A percentile compares a stretch with the other conserved stretches of the same genome.
These are phyloP conservation scores for Rauvolfia tetraphylla DNA, from an alignment of 257 asterid species.

Conservation along the genomic window DNA sequence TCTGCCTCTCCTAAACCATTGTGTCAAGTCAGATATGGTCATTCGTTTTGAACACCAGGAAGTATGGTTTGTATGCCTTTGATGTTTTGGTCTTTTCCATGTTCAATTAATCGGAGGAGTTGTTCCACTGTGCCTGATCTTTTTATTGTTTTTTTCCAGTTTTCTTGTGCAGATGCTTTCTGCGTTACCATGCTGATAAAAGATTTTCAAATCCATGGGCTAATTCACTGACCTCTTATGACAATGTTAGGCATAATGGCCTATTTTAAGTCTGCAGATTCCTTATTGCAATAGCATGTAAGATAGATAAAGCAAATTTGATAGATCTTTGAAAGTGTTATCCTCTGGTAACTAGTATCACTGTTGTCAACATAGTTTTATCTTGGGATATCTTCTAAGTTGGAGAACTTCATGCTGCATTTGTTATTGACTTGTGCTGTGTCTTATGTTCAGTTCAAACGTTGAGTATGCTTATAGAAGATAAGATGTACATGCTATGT, in stretches of 20 bases:
- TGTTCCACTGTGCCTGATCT: neutral
- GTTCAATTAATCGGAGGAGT: neutral
- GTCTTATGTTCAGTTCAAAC: neutral
- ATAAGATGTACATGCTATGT: neutral
- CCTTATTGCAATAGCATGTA: neutral
- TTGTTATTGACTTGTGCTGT: neutral
- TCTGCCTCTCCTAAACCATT: neutral
- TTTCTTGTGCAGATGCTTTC: neutral
- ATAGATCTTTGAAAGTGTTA: neutral
- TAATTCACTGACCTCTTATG: neutral
- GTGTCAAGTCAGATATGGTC: neutral
- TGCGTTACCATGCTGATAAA: neutral
- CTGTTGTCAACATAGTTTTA: neutral
- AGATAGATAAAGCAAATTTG: neutral
- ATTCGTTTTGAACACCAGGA: neutral
- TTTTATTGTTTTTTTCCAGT: neutral
- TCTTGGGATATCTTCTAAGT: neutral
- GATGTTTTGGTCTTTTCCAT: neutral
- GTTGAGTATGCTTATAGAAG: neutral
- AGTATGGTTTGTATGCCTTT: neutral
- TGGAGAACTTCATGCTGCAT: neutral
- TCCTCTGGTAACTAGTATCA: neutral
- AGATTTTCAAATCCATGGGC: neutral
- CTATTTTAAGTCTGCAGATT: neutral
- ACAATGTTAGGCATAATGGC: too few relatives aligned